A percentile compares a stretch with the other conserved stretches of the same genome.
phyloP scores from a whole-genome alignment of 768 basidiomycete species.

The Dictyophora rubrovolvata region DNA sequence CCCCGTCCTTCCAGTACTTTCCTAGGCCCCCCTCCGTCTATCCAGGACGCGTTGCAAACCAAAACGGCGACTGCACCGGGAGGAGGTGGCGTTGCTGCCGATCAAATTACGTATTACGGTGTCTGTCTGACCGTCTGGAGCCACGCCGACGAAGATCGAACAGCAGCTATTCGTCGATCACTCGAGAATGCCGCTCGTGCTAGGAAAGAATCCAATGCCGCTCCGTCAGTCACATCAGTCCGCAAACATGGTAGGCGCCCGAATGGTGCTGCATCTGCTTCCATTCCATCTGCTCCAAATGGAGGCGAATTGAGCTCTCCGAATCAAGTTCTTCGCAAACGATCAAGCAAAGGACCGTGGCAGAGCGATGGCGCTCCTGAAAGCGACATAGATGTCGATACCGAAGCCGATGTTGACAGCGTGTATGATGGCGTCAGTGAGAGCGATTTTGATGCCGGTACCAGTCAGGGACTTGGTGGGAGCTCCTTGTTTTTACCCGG shows the following conservation, averaged over 20 bases:
- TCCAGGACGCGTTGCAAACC: slow-evolving; percentile 23
- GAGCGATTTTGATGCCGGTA: slow-evolving; percentile 69
- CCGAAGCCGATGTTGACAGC: slow-evolving; percentile 61
- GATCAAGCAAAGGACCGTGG: slow-evolving; percentile 33
- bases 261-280: slow-evolving; percentile 24
- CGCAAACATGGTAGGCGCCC: slow-evolving; percentile 37
- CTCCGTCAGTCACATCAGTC: slow-evolving; percentile 56
- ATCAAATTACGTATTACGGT: slow-evolving; percentile 59
- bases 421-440: slow-evolving; percentile 59
- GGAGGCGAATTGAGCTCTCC: slow-evolving; percentile 16
- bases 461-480: slow-evolving; percentile 68
- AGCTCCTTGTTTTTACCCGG: slow-evolving; percentile 83
- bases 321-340: slow-evolving; percentile 51
- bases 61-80: slow-evolving; percentile 11
- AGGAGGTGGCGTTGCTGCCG: slow-evolving; percentile 8
- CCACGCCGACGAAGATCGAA: slow-evolving; percentile 83
- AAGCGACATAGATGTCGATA: slow-evolving; percentile 39
- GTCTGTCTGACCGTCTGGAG: slow-evolving; percentile 95
- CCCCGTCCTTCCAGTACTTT: slow-evolving; percentile 71
- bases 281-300: slow-evolving; percentile 16
- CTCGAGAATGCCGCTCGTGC: slow-evolving; percentile 53
- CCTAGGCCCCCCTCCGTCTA: slow-evolving; percentile 66
- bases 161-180: slow-evolving; percentile 72
- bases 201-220: slow-evolving; percentile 71
- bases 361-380: slow-evolving; percentile 48